Evolutionary conservation across 2,329 filamentous ascomycete species (phyloP), one percentile per base, ranked within the genome.

Genomic region (Parafenestella ontariensis): DNA sequence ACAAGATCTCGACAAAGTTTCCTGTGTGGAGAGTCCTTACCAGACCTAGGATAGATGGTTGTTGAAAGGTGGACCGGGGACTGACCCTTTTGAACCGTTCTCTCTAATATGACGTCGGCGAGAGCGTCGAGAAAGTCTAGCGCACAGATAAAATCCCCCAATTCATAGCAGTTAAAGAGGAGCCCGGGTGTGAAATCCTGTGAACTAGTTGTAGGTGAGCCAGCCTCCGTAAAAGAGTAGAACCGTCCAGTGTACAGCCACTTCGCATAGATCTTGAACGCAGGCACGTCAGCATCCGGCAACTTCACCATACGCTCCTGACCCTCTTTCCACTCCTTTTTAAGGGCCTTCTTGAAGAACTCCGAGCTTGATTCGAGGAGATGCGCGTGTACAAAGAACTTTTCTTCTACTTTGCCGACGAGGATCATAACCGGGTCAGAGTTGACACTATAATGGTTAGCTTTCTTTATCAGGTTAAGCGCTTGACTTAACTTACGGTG

Each of bases 211-310:
- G 24, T 26, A 26, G 2, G 24, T 1, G 10, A 18, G 23, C 8
- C 34, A 10, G 15, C 1, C 4, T 9, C 29, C 4, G 2, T 24
- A 0, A 31, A 2, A 7, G 23, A 26, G 13, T 41, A 21, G 26
- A 46, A 42, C 18, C 44, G 49, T 17, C 42, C 44, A 9, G 37
- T 52, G 37, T 52, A 52, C 6, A 47, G 43, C 49, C 49, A 52
- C 11, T 52, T 46, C 1, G 49, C 36, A 20, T n/a, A 52, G 28
- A 43, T 39, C 1, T 5, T 20, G 39, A 52, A 52, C 3, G 26
- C 20, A 11, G 20, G 13, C 1, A 29, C 17, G 15, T 37, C 44
- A 3, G 17, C 20, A 13, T 47, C 37, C 7, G 18, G 36, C 8
- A 52, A 29, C 43, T 29, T 42, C 3, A 52, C 28, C 7, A 29